Evolutionary conservation across 805 yeast genomes (phyloP).

Genomic region (Yarrowia phangngaensis): DNA sequence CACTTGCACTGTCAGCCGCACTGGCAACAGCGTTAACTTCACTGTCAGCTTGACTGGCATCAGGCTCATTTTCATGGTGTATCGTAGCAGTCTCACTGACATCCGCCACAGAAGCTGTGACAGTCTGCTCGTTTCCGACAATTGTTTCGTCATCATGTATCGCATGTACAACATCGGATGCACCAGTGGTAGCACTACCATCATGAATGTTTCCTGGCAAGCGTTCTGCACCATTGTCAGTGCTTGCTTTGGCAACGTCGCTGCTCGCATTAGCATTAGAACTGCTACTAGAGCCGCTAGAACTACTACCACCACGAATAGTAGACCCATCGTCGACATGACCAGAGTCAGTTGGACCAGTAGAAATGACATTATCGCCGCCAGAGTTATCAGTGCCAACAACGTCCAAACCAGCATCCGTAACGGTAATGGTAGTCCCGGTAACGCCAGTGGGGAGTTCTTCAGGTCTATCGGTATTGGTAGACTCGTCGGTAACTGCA

Average conservation of each 20-base stretch:
- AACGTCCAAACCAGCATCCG: constrained; percentile 12
- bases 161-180: constrained; percentile 25
- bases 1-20: constrained; percentile 15
- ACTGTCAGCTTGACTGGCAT: constrained; percentile 18
- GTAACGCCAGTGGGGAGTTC: constrained; percentile 1
- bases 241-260: constrained; percentile 6
- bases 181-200: constrained; percentile 20
- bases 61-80: constrained; percentile 16
- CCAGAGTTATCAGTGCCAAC: constrained; percentile 3
- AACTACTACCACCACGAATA: constrained; percentile 1
- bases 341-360: constrained; percentile 17
- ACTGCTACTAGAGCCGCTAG: constrained; percentile 4
- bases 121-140: constrained; percentile 12
- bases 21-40: constrained; percentile 14
- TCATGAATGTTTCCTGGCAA: constrained; percentile 20
- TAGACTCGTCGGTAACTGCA: too few species aligned
- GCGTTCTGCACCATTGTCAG: neutral
- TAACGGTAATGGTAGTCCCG: constrained; percentile 6
- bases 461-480: too few species aligned
- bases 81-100: constrained; percentile 14
- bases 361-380: constrained; percentile 2
- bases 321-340: constrained; percentile 6
- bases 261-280: neutral
- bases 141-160: constrained; percentile 7
- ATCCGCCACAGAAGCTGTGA: constrained; percentile 23